Percentiles rank a stretch among this genome's conserved stretches.
Evolutionary conservation across 441 rosid genomes (phyloP).

Genomic region (Flueggea neowawraea): DNA sequence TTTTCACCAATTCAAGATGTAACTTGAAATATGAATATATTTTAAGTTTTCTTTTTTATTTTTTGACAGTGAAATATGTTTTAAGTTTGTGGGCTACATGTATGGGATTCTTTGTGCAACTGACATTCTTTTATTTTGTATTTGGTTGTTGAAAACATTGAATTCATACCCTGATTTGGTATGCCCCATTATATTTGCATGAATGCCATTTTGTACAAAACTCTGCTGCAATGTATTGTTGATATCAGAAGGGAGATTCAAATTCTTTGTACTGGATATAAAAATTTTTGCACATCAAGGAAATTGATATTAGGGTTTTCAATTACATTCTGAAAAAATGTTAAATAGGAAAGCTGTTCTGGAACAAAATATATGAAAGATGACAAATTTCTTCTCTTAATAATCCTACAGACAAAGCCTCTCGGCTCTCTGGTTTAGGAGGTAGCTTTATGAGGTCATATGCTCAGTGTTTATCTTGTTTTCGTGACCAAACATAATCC

Average conservation of each 20-base stretch:
- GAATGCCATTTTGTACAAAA: not conserved
- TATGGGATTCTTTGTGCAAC: not conserved
- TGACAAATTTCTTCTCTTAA: not conserved
- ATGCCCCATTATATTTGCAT: too few species aligned
- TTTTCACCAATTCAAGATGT: too few species aligned
- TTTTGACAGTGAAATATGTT: too few species aligned
- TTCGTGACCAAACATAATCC: too few species aligned
- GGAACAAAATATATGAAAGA: slow-evolving; percentile 5
- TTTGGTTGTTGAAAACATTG: slow-evolving; percentile 10
- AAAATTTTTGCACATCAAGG: not conserved
- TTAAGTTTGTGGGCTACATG: slow-evolving; percentile 3
- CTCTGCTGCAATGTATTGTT: too few species aligned
- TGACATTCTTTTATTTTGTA: not conserved
- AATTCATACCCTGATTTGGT: not conserved
- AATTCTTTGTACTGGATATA: too few species aligned
- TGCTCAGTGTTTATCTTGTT: too few species aligned
- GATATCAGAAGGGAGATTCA: too few species aligned
- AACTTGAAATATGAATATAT: not conserved
- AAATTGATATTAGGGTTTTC: not conserved
- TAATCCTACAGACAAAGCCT: too few species aligned
- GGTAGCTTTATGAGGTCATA: too few species aligned
- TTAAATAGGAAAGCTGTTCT: not conserved
- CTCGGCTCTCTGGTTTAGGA: too few species aligned
- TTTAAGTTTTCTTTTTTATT: too few species aligned
- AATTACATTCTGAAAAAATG: not conserved